These are phyloP conservation scores for Grosmannia clavigera DNA, from an alignment of 2,329 filamentous ascomycete species.

Conservation along the genomic window DNA sequence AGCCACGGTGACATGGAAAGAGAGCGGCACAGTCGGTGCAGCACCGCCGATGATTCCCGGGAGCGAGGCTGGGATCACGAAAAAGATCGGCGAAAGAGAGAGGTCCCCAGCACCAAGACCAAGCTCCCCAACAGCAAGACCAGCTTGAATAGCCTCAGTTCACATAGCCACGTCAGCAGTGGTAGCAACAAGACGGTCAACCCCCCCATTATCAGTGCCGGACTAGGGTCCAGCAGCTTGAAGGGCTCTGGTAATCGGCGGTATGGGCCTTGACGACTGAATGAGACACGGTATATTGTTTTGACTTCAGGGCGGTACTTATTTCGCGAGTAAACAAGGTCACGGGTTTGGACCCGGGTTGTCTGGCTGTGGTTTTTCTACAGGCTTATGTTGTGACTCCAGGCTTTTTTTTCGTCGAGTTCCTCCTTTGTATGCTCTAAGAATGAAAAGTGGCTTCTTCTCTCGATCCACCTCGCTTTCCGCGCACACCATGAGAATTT, in stretches of 20 bases:
- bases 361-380: too few species aligned
- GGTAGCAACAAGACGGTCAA: background rate
- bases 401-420: too few species aligned
- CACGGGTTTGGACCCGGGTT: too few species aligned
- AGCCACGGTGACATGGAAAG: slow-evolving; percentile 38
- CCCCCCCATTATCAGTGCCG: background rate
- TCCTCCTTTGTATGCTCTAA: too few species aligned
- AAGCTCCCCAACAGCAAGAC: background rate
- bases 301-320: too few species aligned
- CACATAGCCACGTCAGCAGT: background rate
- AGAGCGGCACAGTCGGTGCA: slow-evolving; percentile 18
- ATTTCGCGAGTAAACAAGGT: too few species aligned
- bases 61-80: slow-evolving; percentile 15
- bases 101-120: background rate
- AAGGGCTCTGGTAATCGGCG: background rate
- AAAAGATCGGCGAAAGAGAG: background rate
- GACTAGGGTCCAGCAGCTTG: background rate
- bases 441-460: too few species aligned
- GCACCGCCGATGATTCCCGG: slow-evolving; percentile 12
- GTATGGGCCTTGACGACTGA: background rate
- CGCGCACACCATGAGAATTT: too few species aligned
- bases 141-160: slow-evolving; percentile 1
- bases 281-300: background rate
- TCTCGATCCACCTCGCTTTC: too few species aligned
- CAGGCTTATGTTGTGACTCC: too few species aligned